phyloP scores from a whole-genome alignment of 148 eudicot genomes.

The Silene conica region DNA sequence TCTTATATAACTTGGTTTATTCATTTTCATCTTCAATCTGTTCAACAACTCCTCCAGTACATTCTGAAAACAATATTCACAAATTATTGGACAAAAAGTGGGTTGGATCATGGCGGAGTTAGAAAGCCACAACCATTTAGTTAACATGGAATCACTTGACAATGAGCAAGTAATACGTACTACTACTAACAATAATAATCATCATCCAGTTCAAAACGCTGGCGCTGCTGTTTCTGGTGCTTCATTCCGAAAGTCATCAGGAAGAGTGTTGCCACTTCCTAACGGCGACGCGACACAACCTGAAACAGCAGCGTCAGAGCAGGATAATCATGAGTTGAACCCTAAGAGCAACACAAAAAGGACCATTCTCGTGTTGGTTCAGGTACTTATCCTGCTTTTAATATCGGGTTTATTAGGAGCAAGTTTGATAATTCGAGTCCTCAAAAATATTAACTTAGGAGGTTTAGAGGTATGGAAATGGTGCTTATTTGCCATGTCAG shows the following conservation, averaged over 20 bases:
- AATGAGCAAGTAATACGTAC: not conserved
- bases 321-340: too few species aligned
- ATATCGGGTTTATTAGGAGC: not conserved
- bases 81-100: too few species aligned
- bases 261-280: not conserved
- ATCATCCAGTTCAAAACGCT: not conserved
- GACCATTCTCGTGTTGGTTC: not conserved
- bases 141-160: not conserved
- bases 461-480: conserved; percentile 14
- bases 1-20: too few species aligned
- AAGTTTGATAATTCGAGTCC: not conserved
- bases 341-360: too few species aligned
- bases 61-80: too few species aligned
- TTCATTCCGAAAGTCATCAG: not conserved
- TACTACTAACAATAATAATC: not conserved
- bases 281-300: not conserved
- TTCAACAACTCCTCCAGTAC: too few species aligned
- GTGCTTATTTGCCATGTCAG: conserved; percentile 6
- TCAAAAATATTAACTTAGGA: not conserved
- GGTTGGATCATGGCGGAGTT: not conserved
- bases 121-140: not conserved
- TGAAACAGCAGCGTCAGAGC: too few species aligned
- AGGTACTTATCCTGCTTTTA: conserved; percentile 11
- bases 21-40: too few species aligned
- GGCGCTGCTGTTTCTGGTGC: not conserved